phyloP scores from a whole-genome alignment of 75 land plant species.

The Cunninghamia lanceolata region DNA sequence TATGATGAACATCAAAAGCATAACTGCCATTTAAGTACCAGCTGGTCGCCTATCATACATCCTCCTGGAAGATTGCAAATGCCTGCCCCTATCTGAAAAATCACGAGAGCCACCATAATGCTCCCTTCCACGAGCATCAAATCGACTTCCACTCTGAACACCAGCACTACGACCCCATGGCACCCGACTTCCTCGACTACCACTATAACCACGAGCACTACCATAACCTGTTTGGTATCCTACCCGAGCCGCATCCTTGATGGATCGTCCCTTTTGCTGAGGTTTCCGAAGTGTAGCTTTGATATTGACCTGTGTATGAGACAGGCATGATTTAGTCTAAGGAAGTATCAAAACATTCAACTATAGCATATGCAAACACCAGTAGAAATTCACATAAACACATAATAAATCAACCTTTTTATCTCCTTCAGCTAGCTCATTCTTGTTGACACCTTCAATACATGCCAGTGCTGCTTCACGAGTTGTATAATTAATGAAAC shows the following conservation, averaged over 20 bases:
- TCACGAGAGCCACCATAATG: background rate
- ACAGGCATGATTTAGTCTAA: background rate
- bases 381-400: background rate
- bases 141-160: background rate
- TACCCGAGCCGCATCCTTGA: constrained; percentile 22
- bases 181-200: background rate
- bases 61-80: constrained; percentile 1
- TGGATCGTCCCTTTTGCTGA: constrained; percentile 19
- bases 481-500: constrained; percentile 54
- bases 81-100: background rate
- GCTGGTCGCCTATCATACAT: constrained; percentile 7
- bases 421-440: constrained; percentile 46
- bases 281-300: constrained; percentile 43
- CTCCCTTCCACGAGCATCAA: background rate
- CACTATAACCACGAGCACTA: background rate
- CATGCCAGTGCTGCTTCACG: constrained; percentile 78
- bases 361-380: background rate
- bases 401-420: constrained; percentile 19
- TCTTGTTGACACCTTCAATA: constrained; percentile 51
- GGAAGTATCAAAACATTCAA: background rate
- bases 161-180: constrained; percentile 12
- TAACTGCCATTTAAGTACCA: background rate
- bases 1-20: background rate
- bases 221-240: constrained; percentile 21
- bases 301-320: constrained; percentile 23